These are phyloP conservation scores for Corylus avellana DNA, from an alignment of 306 rosid species.

Conservation along the genomic window DNA sequence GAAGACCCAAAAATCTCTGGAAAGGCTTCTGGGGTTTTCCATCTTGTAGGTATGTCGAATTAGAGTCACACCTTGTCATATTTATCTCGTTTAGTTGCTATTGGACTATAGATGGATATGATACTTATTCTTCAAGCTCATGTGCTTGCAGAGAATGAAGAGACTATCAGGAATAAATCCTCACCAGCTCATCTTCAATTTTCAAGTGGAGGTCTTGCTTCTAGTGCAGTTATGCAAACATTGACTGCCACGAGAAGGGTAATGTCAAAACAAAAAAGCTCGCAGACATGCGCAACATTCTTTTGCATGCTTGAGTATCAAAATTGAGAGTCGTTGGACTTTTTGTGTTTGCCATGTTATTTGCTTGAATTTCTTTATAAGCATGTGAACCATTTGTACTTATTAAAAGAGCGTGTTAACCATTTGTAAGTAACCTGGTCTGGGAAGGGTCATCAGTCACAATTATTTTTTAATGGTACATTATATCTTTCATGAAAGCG, in stretches of 20 bases:
- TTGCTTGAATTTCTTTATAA: not conserved
- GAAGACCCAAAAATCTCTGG: conserved; percentile 47
- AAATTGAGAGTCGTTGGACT: not conserved
- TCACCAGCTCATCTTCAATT: conserved; percentile 45
- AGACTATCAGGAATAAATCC: conserved; percentile 40
- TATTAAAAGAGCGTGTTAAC: not conserved
- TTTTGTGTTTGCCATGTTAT: not conserved
- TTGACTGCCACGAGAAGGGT: conserved; percentile 55
- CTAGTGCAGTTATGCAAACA: conserved; percentile 46
- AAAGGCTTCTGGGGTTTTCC: conserved; percentile 66
- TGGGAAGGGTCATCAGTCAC: not conserved
- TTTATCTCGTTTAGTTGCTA: conserved; percentile 19
- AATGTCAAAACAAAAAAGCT: conserved; percentile 4
- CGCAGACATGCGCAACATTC: not conserved
- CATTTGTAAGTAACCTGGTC: not conserved
- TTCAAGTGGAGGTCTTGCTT: conserved; percentile 55
- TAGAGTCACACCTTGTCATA: conserved; percentile 10
- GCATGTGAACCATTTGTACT: too few relatives aligned
- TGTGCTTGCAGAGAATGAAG: conserved; percentile 60
- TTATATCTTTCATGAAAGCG: not conserved
- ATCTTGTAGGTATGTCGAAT: conserved; percentile 62
- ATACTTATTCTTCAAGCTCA: conserved; percentile 26
- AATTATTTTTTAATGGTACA: not conserved
- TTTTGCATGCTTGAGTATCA: conserved; percentile 6
- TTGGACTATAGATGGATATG: conserved; percentile 7